Percentiles rank a stretch among this genome's conserved stretches.
Evolutionary conservation across 2,329 filamentous ascomycete genomes (phyloP).

Genomic region (Alternaria brassicicola): DNA sequence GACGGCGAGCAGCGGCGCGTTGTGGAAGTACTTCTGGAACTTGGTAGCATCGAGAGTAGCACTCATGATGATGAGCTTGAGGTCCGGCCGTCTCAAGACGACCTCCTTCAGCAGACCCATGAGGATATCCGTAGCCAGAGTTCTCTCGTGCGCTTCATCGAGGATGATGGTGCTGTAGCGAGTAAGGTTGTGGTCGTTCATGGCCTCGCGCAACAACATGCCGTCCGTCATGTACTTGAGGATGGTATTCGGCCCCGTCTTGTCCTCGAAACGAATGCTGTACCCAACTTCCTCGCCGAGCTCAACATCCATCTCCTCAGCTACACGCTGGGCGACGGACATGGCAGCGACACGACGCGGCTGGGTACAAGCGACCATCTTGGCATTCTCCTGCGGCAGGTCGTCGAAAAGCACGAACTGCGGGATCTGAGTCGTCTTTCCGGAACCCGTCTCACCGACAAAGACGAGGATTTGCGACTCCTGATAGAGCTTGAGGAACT

Average conservation of each 20-base stretch:
- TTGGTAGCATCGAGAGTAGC: conserved; percentile 97
- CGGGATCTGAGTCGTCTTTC: conserved; percentile 98
- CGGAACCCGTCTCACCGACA: conserved; percentile 98
- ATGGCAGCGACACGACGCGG: conserved; percentile 96
- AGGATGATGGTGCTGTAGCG: conserved; percentile 97
- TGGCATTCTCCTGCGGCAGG: conserved; percentile 80
- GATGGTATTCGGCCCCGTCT: conserved; percentile 81
- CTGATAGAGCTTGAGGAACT: conserved; percentile 93
- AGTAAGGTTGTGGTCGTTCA: conserved; percentile 86
- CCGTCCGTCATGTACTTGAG: conserved; percentile 99
- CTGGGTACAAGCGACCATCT: conserved; percentile 96
- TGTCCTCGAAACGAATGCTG: conserved; percentile 96
- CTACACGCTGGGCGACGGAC: conserved; percentile 95
- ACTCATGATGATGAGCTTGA: conserved; percentile 95
- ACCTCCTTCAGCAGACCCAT: conserved; percentile 96
- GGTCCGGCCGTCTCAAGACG: conserved; percentile 78
- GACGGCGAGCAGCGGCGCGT: conserved; percentile 90
- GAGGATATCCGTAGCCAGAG: conserved; percentile 92
- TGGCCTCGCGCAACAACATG: conserved; percentile 94
- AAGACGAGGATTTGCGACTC: conserved; percentile 95
- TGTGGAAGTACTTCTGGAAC: conserved; percentile 96
- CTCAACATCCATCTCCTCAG: conserved; percentile 91
- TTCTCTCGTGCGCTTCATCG: conserved; percentile 97
- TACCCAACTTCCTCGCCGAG: conserved; percentile 95
- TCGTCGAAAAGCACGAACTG: conserved; percentile 99